A percentile compares a stretch with the other conserved stretches of the same genome.
These are phyloP conservation scores for Ascosphaera pollenicola DNA, from an alignment of 2,329 filamentous ascomycete species.

Conservation along the genomic window DNA sequence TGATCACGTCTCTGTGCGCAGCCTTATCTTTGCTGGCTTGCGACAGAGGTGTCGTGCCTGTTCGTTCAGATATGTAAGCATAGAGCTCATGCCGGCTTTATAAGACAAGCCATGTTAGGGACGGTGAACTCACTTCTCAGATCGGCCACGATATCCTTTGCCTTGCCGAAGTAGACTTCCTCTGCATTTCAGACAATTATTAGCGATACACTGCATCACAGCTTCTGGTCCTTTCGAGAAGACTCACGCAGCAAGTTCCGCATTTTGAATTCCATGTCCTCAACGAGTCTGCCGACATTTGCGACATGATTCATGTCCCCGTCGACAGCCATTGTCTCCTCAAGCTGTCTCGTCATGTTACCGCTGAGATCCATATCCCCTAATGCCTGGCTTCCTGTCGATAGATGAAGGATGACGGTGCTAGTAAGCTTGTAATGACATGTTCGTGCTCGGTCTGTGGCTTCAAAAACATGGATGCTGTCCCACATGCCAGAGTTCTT, in stretches of 20 bases:
- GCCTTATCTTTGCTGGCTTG: conserved; percentile 67
- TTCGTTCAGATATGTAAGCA: conserved; percentile 6
- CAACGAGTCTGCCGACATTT: conserved; percentile 82
- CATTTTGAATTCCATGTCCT: conserved; percentile 99
- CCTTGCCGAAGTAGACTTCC: conserved; percentile 99
- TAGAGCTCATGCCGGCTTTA: conserved; percentile 1
- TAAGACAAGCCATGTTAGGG: not conserved
- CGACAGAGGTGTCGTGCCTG: conserved; percentile 52
- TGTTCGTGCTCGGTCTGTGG: conserved; percentile 71
- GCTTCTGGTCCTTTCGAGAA: too few species aligned
- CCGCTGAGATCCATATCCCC: conserved; percentile 83
- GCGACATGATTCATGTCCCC: conserved; percentile 84
- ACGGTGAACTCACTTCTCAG: conserved; percentile 43
- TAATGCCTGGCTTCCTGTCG: conserved; percentile 42
- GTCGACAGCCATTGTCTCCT: conserved; percentile 75
- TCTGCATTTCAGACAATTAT: conserved; percentile 22
- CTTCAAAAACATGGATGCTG: conserved; percentile 96
- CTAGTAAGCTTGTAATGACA: conserved; percentile 97
- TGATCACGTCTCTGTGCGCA: conserved; percentile 75
- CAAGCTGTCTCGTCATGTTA: conserved; percentile 94
- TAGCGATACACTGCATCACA: too few species aligned
- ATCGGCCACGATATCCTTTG: conserved; percentile 94
- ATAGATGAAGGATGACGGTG: conserved; percentile 81
- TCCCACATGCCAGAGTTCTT: conserved; percentile 75
- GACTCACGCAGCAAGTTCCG: conserved; percentile 58